Evolutionary conservation across 768 basidiomycete genomes (phyloP).

Genomic region (Xerocomellus amylosporus): DNA sequence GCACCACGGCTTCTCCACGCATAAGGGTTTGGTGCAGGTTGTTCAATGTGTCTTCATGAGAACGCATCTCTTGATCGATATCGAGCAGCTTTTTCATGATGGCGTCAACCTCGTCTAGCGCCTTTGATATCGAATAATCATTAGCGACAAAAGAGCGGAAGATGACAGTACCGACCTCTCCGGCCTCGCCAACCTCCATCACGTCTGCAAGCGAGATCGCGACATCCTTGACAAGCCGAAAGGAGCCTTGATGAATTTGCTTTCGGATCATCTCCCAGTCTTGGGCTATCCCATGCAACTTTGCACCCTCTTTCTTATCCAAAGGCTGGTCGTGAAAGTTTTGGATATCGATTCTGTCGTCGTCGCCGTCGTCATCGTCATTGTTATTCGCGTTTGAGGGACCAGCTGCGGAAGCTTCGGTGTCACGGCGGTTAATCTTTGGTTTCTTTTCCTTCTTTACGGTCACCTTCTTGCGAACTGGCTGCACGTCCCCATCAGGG

Average conservation of each 20-base stretch:
- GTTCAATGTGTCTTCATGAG: conserved; percentile 52
- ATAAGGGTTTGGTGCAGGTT: conserved; percentile 56
- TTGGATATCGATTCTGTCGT: conserved; percentile 56
- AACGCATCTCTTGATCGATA: conserved; percentile 55
- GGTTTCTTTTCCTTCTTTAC: conserved; percentile 34
- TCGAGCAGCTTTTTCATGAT: conserved; percentile 72
- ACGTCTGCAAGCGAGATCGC: conserved; percentile 62
- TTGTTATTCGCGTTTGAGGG: conserved; percentile 13
- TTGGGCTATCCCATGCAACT: conserved; percentile 52
- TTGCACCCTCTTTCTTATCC: conserved; percentile 46
- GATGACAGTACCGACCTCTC: conserved; percentile 41
- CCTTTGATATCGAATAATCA: conserved; percentile 34
- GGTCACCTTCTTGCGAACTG: conserved; percentile 28
- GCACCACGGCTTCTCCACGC: conserved; percentile 57
- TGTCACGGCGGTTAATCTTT: conserved; percentile 25
- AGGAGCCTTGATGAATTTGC: conserved; percentile 44
- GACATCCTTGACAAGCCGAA: conserved; percentile 48
- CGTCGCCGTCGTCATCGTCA: conserved; percentile 45
- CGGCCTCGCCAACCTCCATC: conserved; percentile 49
- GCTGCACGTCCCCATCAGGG: conserved; percentile 42
- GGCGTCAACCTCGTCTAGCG: conserved; percentile 56
- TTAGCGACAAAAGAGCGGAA: not conserved
- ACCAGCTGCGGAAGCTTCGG: conserved; percentile 20
- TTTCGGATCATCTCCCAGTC: conserved; percentile 62
- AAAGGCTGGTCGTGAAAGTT: conserved; percentile 69